Conservation (phyloP, 768 basidiomycete species). For the Phanerochaete sordida region DNA sequence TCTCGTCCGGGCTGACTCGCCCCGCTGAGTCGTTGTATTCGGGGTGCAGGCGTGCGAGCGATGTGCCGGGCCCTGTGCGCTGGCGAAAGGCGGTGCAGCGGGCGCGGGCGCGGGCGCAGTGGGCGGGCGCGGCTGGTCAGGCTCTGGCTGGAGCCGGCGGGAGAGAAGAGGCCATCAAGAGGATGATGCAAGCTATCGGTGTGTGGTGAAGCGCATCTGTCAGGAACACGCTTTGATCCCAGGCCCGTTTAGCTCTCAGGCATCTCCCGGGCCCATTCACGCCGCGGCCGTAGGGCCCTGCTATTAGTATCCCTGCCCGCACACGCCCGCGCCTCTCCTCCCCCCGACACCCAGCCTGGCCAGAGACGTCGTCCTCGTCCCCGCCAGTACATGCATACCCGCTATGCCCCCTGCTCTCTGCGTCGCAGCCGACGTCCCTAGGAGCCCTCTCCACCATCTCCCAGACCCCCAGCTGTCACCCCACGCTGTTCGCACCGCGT, state of each 20-base stretch:
- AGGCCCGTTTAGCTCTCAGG: neutral
- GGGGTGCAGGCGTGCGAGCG: neutral
- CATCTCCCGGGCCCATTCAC: neutral
- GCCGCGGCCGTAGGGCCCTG: neutral
- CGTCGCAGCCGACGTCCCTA: slow-evolving; percentile 1
- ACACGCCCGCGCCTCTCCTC: neutral
- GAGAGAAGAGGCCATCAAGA: neutral
- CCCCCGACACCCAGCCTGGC: neutral
- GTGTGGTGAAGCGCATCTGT: neutral
- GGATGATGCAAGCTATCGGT: too few relatives aligned
- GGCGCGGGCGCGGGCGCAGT: too few relatives aligned
- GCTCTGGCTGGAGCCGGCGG: neutral
- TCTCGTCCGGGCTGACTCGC: too few relatives aligned
- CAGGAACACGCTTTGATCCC: neutral
- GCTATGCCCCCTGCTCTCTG: slow-evolving; percentile 1
- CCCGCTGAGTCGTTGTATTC: too few relatives aligned
- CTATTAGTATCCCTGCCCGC: neutral
- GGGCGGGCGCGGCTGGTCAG: too few relatives aligned
- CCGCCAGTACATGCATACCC: neutral
- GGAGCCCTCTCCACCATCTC: neutral
- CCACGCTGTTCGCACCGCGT: neutral
- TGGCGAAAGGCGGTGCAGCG: neutral
- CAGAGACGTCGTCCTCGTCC: neutral
- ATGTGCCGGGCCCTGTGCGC: neutral
- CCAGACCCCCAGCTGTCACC: neutral